Percentiles rank a stretch among this genome's conserved stretches.
Conservation (phyloP, 495 filamentous ascomycete species). For the Penicillium argentinense region DNA sequence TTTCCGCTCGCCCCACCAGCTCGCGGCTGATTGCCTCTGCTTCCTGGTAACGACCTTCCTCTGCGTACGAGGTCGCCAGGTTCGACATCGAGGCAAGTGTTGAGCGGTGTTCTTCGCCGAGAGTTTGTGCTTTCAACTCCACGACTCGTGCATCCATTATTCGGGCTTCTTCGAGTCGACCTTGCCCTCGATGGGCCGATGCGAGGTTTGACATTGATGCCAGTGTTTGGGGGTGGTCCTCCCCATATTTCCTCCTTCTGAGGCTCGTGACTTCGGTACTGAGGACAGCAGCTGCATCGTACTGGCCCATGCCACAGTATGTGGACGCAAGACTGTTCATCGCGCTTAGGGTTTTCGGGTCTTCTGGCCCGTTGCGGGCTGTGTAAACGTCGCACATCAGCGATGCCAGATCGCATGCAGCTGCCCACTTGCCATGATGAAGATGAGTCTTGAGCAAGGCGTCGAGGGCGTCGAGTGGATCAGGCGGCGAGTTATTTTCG, state of each 20-base stretch:
- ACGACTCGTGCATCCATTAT: slow-evolving; percentile 9
- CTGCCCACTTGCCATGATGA: slow-evolving; percentile 6
- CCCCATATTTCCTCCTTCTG: slow-evolving; percentile 16
- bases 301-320: slow-evolving; percentile 23
- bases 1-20: slow-evolving; percentile 19
- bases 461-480: slow-evolving; percentile 4
- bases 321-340: slow-evolving; percentile 30
- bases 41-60: slow-evolving; percentile 28
- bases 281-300: slow-evolving; percentile 11
- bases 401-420: slow-evolving; percentile 17
- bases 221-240: not conserved
- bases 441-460: slow-evolving; percentile 4
- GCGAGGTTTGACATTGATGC: slow-evolving; percentile 29
- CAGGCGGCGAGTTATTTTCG: not conserved
- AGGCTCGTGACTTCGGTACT: slow-evolving; percentile 3
- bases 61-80: slow-evolving; percentile 22
- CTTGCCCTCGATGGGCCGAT: slow-evolving; percentile 27
- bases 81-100: slow-evolving; percentile 29
- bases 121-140: slow-evolving; percentile 13
- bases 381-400: slow-evolving; percentile 21
- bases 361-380: slow-evolving; percentile 20
- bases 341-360: slow-evolving; percentile 16
- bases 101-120: slow-evolving; percentile 33
- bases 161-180: slow-evolving; percentile 29
- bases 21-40: slow-evolving; percentile 23